Base-by-base conservation (phyloP, 768 basidiomycete genomes). In the Tylopilus felleus region DNA sequence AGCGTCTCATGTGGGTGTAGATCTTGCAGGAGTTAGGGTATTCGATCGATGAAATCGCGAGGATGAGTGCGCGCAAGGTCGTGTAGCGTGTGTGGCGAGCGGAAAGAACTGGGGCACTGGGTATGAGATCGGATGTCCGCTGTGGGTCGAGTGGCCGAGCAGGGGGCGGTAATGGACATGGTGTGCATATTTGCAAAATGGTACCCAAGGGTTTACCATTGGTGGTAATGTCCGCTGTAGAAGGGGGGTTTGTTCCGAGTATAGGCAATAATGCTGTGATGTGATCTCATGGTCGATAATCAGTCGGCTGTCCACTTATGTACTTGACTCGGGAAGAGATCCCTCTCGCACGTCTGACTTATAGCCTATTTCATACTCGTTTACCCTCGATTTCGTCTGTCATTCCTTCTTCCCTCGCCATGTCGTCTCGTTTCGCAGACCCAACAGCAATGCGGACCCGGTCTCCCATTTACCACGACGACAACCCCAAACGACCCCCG, bases 11-110 rank as follows among this genome's bases (percentile, higher is more conserved):
- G 47, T 55, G 53, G 36, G 46, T 38, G 51, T 54, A 84, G 68
- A 61, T 76, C 47, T 60, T 77, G 56, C 57, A 56, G 56, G 79
- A 78, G 59, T 57, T 80, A 48, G 78, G 78, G 58, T 80, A 78
- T 54, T 61, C 60, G 47, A 49, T 27, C 41, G 53, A 67, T 43
- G 73, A 75, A 49, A 79, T 85, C 56, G 57, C 64, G 47, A 69
- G 69, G 50, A 62, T 86, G 62, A 73, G 76, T 58, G 63, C 64
- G 63, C 66, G 72, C 60, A 71, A 72, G 61, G 71, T 75, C 29
- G 73, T 81, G 54, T 75, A 73, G 60, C 29, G 27, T 46, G 57
- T 57, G 56, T 65, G 57, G 46, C 42, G 52, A 57, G 46, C 29
- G 56, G 48, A 46, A 28, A 57, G 50, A 55, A 65, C 54, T 35